Evolutionary conservation across 1,139 yeast species (phyloP), one percentile per base, ranked within the genome.

Genomic region (Pichia sp.): DNA sequence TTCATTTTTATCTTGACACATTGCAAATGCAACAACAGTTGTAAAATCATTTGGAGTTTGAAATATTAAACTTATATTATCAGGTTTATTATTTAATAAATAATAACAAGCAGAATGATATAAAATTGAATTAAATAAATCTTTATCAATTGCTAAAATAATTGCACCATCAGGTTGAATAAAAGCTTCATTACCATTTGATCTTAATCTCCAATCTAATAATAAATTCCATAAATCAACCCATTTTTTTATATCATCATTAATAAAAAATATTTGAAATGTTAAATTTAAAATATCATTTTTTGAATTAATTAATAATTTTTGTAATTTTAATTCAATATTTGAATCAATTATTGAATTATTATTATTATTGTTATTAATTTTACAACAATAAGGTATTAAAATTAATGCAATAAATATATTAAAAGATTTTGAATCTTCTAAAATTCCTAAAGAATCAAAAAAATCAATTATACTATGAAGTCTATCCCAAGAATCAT

Each of bases 391-490:
- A 36, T 39, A 45, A 25, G 53, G 47, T 18, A 50, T 42, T 29
- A 46, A 25, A n/a, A 47, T 34, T 18, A 47, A 34, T 9, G 32
- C 25, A 2, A 39, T 5, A 26, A 47, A 43, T 26, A 37, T 45
- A 7, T 45, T 40, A 35, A 32, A 35, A 26, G 44, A 36, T 43
- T 38, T 45, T 7, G 39, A 9, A 40, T 47, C 48, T 34, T 48
- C 42, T 3, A 44, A 42, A 10, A 43, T 33, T 5, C 65, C 51
- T 31, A 56, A 56, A 10, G 55, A 51, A 33, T 64, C 62, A 50
- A 72, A 67, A 44, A 72, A 55, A 0, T 69, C 65, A 5, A 70
- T 64, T 55, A 73, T 67, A n/a, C 70, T 71, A 49, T 66, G 68
- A 10, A 71, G 56, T 52, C 71, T 70, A 40, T 62, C 61, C 46